Conservation (phyloP, 148 eudicot genomes). For the Rhododendron williamsianum region DNA sequence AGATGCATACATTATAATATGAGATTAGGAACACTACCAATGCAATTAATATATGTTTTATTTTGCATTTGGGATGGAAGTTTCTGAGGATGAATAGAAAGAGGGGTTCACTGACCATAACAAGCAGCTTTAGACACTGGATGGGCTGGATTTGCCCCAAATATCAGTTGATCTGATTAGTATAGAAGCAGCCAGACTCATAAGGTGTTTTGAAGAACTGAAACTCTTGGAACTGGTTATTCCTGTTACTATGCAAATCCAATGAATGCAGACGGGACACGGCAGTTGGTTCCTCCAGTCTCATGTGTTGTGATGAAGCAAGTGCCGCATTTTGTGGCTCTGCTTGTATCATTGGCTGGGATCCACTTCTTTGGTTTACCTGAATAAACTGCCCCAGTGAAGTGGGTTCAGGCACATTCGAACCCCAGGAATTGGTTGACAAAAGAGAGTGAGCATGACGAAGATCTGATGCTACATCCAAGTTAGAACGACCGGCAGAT, state of each 20-base stretch:
- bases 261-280: not conserved
- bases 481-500: conserved; percentile 25
- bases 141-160: not conserved
- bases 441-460: conserved; percentile 94
- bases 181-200: conserved; percentile 15
- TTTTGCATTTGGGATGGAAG: not conserved
- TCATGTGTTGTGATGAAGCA: conserved; percentile 5
- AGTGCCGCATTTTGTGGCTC: not conserved
- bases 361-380: conserved; percentile 12
- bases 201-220: conserved; percentile 17
- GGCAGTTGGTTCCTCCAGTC: not conserved
- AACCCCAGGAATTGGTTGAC: conserved; percentile 68
- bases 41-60: not conserved
- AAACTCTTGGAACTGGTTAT: conserved; percentile 18
- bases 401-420: conserved; percentile 27
- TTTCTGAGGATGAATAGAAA: not conserved
- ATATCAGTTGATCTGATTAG: conserved; percentile 11
- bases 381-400: conserved; percentile 26
- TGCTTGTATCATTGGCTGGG: conserved; percentile 16
- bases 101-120: not conserved
- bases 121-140: not conserved
- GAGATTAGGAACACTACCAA: not conserved
- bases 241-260: conserved; percentile 1
- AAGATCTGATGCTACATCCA: conserved; percentile 45
- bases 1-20: not conserved